Conservation (phyloP, 164 flowering plant genomes). For the Nelumbo lutea region DNA sequence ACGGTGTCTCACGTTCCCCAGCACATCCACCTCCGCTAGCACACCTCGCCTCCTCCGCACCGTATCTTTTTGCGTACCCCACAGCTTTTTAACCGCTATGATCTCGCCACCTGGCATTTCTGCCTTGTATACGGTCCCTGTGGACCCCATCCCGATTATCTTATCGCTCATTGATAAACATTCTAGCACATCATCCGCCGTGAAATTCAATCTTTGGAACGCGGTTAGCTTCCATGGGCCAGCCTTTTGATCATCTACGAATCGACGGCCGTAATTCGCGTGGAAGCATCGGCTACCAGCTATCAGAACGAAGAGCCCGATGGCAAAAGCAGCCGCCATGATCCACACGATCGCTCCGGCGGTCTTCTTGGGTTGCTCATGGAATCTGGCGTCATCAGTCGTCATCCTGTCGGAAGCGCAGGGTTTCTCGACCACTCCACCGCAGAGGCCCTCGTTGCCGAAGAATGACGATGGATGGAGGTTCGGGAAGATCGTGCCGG, state of each 20-base stretch:
- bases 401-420: slow-evolving; percentile 29
- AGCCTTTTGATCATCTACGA: slow-evolving; percentile 19
- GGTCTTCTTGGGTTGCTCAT: slow-evolving; percentile 35
- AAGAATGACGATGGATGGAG: slow-evolving; percentile 73
- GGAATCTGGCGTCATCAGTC: slow-evolving; percentile 14
- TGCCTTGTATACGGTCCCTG: slow-evolving; percentile 86
- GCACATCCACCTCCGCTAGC: slow-evolving; percentile 87
- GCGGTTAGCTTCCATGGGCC: slow-evolving; percentile 88
- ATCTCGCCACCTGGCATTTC: slow-evolving; percentile 93
- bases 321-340: slow-evolving; percentile 62
- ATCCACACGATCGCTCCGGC: slow-evolving; percentile 80
- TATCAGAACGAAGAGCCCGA: slow-evolving; percentile 49
- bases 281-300: slow-evolving; percentile 59
- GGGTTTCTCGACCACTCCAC: slow-evolving; percentile 39
- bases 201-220: slow-evolving; percentile 83
- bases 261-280: slow-evolving; percentile 31
- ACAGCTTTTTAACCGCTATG: slow-evolving; percentile 89
- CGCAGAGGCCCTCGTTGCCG: slow-evolving; percentile 80
- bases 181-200: slow-evolving; percentile 79
- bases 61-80: slow-evolving; percentile 76
- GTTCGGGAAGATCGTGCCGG: slow-evolving; percentile 53
- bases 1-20: slow-evolving; percentile 89
- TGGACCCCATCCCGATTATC: slow-evolving; percentile 84
- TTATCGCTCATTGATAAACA: slow-evolving; percentile 56
- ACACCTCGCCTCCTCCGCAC: slow-evolving; percentile 56